Evolutionary conservation across 495 filamentous ascomycete genomes (phyloP).

Genomic region (Apodospora peruviana): DNA sequence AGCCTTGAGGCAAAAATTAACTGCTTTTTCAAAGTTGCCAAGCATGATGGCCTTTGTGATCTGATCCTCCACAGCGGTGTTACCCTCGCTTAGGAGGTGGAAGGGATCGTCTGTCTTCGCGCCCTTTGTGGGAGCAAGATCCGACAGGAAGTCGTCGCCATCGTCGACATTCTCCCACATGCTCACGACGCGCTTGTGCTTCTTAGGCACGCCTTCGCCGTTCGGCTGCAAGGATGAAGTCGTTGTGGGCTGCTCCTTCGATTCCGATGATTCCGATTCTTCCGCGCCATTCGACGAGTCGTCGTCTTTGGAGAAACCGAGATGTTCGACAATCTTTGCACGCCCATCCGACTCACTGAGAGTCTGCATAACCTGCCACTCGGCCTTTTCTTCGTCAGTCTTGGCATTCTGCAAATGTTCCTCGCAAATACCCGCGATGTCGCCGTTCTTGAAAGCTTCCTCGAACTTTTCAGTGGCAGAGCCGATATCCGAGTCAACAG

Average conservation of each 20-base stretch:
- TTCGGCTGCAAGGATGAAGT: conserved; percentile 33
- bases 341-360: conserved; percentile 75
- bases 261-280: conserved; percentile 22
- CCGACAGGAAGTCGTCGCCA: conserved; percentile 81
- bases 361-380: conserved; percentile 93
- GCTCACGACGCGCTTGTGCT: conserved; percentile 30
- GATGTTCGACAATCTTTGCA: conserved; percentile 73
- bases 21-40: conserved; percentile 85
- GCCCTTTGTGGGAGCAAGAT: conserved; percentile 48
- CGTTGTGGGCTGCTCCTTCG: conserved; percentile 37
- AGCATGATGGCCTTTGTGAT: conserved; percentile 86
- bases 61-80: conserved; percentile 73
- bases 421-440: conserved; percentile 75
- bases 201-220: conserved; percentile 33
- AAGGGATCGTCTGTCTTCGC: conserved; percentile 48
- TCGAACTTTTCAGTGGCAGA: conserved; percentile 84
- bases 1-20: conserved; percentile 81
- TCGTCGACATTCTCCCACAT: conserved; percentile 61
- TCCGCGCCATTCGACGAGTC: conserved; percentile 45
- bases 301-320: conserved; percentile 70
- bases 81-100: conserved; percentile 68
- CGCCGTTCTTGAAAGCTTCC: conserved; percentile 67
- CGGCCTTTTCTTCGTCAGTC: conserved; percentile 85
- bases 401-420: conserved; percentile 64
- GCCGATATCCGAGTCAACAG: conserved; percentile 80